Percentiles rank a stretch among this genome's conserved stretches.
phyloP scores from a whole-genome alignment of 768 basidiomycete genomes.

The Dentipellis sp. region DNA sequence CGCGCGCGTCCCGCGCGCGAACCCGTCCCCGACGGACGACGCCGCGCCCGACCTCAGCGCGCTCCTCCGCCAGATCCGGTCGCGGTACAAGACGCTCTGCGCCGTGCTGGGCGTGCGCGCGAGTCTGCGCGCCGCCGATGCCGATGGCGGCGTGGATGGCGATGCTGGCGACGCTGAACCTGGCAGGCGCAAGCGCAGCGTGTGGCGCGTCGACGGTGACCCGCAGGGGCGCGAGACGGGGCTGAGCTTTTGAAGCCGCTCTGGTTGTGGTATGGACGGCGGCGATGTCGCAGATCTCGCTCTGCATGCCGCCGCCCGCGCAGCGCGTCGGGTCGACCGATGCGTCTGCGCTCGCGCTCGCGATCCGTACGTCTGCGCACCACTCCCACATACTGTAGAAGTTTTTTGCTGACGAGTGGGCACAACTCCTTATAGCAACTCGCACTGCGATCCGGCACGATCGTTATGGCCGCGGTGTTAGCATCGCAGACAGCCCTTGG shows the following conservation, averaged over 20 bases:
- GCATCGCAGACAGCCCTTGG: no score
- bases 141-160: not conserved
- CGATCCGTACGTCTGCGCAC: no score
- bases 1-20: conserved; percentile 64
- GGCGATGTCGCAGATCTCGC: no score
- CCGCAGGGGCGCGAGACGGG: not conserved
- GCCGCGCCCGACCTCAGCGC: conserved; percentile 60
- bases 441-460: no score
- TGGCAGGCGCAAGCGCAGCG: not conserved
- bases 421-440: no score
- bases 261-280: not conserved
- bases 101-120: conserved; percentile 67
- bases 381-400: no score
- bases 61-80: conserved; percentile 77
- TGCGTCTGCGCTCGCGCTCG: no score
- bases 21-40: conserved; percentile 45
- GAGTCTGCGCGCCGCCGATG: conserved; percentile 10
- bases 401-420: no score
- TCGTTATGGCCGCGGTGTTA: no score
- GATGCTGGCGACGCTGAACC: not conserved
- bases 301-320: no score
- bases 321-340: no score
- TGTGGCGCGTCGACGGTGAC: not conserved
- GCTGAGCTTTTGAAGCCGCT: not conserved
- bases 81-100: conserved; percentile 82